A percentile compares a stretch with the other conserved stretches of the same genome.
Evolutionary conservation across 2,329 filamentous ascomycete species (phyloP).

Genomic region (Hypomyces perniciosus): DNA sequence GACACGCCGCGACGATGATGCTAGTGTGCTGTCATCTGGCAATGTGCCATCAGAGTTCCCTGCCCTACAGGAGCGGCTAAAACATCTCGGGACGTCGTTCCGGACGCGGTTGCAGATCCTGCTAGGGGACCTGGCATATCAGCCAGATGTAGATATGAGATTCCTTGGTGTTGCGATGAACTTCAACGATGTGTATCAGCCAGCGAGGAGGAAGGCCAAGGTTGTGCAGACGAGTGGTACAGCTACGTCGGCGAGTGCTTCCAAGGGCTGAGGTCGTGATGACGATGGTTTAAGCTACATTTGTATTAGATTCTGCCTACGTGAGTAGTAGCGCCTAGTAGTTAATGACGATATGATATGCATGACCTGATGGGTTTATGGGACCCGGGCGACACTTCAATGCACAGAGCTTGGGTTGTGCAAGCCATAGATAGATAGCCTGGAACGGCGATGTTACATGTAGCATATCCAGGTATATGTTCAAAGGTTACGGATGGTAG

Average conservation of each 20-base stretch:
- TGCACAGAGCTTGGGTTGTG: too few relatives aligned
- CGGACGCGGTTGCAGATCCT: slow-evolving; percentile 70
- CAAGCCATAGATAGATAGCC: too few relatives aligned
- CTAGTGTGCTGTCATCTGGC: slow-evolving; percentile 35
- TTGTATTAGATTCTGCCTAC: neutral
- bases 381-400: neutral
- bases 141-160: slow-evolving; percentile 90
- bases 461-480: too few relatives aligned
- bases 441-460: too few relatives aligned
- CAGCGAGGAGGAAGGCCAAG: slow-evolving; percentile 59
- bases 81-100: slow-evolving; percentile 69
- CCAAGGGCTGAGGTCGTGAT: slow-evolving; percentile 20
- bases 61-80: slow-evolving; percentile 66
- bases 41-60: slow-evolving; percentile 63
- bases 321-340: too few relatives aligned
- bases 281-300: neutral
- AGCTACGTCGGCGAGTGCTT: slow-evolving; percentile 19
- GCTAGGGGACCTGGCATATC: slow-evolving; percentile 84
- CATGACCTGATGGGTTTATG: neutral
- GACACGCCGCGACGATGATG: slow-evolving; percentile 34
- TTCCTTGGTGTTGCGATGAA: slow-evolving; percentile 98
- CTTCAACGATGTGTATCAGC: slow-evolving; percentile 94
- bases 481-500: too few relatives aligned
- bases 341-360: neutral
- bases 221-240: slow-evolving; percentile 18